Evolutionary conservation across 768 basidiomycete species (phyloP), one percentile per base, ranked within the genome.

Genomic region (Suillus brevipes): DNA sequence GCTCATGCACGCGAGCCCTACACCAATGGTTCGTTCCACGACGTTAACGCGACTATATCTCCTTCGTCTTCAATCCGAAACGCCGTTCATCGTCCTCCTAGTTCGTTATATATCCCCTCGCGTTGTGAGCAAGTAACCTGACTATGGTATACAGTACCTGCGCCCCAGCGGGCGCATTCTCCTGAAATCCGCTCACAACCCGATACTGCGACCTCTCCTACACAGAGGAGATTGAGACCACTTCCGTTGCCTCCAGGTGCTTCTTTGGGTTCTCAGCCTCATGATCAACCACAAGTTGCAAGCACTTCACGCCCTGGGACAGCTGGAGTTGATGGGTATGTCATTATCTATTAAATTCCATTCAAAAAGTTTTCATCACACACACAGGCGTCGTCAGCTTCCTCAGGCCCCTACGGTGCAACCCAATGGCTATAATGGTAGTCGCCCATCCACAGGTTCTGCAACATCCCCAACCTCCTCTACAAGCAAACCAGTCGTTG

Each of bases 331-430:
- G 76, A 76, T n/a, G 60, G 68, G 75, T 78, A 66, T 47, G 71
- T 57, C 31, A n/a, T 31, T 14, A 23, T n/a, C 31, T 28, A 34
- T 16, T 36, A 40, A 10, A 60, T 28, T 12, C 0, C 20, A 6
- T 31, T 42, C 43, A 3, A 13, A 23, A 58, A 25, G 16, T 40
- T 38, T 64, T 64, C n/a, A 45, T 57, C 25, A 36, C 2, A 28
- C 38, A 50, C 36, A 18, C 60, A 76, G 75, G 34, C 75, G 73
- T 49, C 75, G 75, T 47, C 76, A 76, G 40, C 55, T 76, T 42
- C 75, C 75, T 0, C 69, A 63, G 25, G 71, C 75, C 47, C 74
- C 74, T n/a, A 49, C 60, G 28, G 31, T 63, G 9, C 74, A 72
- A 56, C 53, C 67, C 7, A 53, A 65, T 45, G 61, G 61, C 12